Conservation (phyloP, 371 early-diverging fungal species). For the Lichtheimia ornata region DNA sequence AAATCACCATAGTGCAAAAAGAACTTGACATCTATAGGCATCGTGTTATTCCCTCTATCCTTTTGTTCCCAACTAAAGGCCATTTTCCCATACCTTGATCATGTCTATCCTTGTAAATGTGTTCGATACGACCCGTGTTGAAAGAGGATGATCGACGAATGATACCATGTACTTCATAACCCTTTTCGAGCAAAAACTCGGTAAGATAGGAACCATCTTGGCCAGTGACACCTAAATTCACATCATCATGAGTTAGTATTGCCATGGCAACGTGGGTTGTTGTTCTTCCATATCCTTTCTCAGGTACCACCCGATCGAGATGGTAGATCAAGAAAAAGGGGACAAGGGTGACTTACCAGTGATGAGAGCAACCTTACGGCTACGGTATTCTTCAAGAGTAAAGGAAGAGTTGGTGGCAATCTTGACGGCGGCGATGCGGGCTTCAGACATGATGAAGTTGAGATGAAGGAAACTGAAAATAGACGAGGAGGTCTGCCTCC, state of each 20-base stretch:
- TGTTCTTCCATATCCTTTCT: neutral
- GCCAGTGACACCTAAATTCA: constrained; percentile 76
- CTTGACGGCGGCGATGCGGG: constrained; percentile 28
- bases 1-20: constrained; percentile 86
- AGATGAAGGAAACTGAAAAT: no score
- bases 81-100: constrained; percentile 37
- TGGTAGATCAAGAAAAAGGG: neutral
- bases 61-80: neutral
- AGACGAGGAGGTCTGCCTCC: no score
- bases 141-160: constrained; percentile 79
- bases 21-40: constrained; percentile 63
- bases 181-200: constrained; percentile 71
- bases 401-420: constrained; percentile 22
- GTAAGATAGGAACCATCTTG: constrained; percentile 81
- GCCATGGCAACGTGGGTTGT: neutral
- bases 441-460: constrained; percentile 28
- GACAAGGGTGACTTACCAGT: constrained; percentile 41
- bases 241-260: neutral
- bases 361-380: constrained; percentile 63
- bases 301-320: neutral
- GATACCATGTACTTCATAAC: constrained; percentile 81
- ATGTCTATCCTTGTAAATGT: constrained; percentile 71
- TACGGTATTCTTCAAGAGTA: constrained; percentile 50
- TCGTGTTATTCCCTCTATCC: neutral
- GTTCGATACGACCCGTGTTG: constrained; percentile 78